Evolutionary conservation across 139 green algal genomes (phyloP), one percentile per base, ranked within the genome.

Genomic region (Chlamydomonas sp.): DNA sequence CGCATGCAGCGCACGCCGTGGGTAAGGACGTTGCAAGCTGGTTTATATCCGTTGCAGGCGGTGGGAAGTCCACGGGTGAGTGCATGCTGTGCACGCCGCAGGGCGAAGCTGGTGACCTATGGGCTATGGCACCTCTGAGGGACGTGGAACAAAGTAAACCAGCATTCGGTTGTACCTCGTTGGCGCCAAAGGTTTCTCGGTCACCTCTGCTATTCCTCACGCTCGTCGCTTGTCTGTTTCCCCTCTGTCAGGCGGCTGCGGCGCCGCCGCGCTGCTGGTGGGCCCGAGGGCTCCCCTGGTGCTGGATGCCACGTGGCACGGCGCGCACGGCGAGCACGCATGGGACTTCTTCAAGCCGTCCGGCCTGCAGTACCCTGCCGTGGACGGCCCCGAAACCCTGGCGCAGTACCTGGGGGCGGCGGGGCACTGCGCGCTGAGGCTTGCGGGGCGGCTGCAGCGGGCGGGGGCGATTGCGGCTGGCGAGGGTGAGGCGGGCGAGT

Each of bases 261-360:
- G 96, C 17, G 96, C 96, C 4, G 95, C 96, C 17, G 97, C 96
- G 16, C 89, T 99, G 86, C 94, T 99, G 78, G 89, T 99, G 20
- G 97, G 97, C n/a, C 92, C 95, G 4, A 89, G 95, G 63, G 97
- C 96, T 0, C 96, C 97, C 1, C 92, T 99, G 20, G 93, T 88
- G 67, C 59, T 98, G 59, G 94, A 98, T 77, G 90, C 91, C 49
- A 84, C 76, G n/a, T 97, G 83, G 91, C 84, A 85, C 3, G 90
- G 94, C 16, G 92, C 81, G 17, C 92, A 97, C 86, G 86, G 89
- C 59, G 77, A 91, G 16, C 88, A 98, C 85, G 87, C 92, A 1
- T 96, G 94, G 77, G 96, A 98, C 80, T 98, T 98, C 63, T 97
- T 93, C 89, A 98, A 98, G 91, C 96, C 96, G 5, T 78, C 88